Evolutionary conservation across 1,139 yeast genomes (phyloP).

Genomic region (Saccharomycopsis phalli): DNA sequence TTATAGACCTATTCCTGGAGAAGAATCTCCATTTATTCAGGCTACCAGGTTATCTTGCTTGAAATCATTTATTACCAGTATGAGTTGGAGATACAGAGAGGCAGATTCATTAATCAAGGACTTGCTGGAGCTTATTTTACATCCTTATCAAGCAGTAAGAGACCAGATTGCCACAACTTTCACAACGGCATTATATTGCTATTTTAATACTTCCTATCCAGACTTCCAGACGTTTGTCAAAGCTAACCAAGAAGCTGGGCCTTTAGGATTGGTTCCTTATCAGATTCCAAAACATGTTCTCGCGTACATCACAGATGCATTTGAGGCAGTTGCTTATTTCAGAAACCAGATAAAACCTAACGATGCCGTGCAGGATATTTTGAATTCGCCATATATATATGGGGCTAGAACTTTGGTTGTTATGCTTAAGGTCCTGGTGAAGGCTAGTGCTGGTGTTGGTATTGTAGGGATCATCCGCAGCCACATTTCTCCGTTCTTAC

Average conservation of each 20-base stretch:
- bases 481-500: conserved; percentile 61
- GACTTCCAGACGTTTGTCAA: conserved; percentile 37
- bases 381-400: conserved; percentile 31
- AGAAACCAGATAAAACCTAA: conserved; percentile 15
- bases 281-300: conserved; percentile 25
- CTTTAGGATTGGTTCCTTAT: conserved; percentile 29
- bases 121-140: conserved; percentile 39
- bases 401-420: conserved; percentile 28
- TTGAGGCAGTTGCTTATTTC: conserved; percentile 38
- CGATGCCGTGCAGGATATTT: conserved; percentile 25
- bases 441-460: conserved; percentile 21
- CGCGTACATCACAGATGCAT: conserved; percentile 29
- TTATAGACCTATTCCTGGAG: conserved; percentile 40
- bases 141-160: conserved; percentile 72
- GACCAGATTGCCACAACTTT: conserved; percentile 61
- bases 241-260: conserved; percentile 30
- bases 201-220: conserved; percentile 42
- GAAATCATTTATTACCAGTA: conserved; percentile 44
- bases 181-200: conserved; percentile 26
- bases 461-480: conserved; percentile 29
- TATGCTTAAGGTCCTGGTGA: conserved; percentile 23
- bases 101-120: conserved; percentile 40
- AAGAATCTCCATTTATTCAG: conserved; percentile 61
- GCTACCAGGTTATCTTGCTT: conserved; percentile 55
- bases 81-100: conserved; percentile 51